Evolutionary conservation across 305 asterid species (phyloP).

Genomic region (Plantago rigida): DNA sequence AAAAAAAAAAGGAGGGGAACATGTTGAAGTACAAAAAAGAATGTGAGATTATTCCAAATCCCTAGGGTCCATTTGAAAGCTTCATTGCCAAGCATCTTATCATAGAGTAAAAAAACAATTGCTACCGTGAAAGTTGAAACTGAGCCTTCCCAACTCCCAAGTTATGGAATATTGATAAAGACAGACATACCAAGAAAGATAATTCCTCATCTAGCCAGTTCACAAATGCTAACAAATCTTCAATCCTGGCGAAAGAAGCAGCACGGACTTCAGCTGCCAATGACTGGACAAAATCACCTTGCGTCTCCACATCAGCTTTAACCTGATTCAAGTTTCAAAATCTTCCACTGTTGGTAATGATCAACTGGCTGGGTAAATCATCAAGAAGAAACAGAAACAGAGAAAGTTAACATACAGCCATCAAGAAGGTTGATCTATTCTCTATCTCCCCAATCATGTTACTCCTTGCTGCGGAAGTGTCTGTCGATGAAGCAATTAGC

Average conservation of each 20-base stretch:
- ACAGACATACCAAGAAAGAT: constrained; percentile 62
- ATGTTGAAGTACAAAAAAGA: background rate
- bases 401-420: constrained; percentile 59
- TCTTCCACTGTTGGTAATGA: constrained; percentile 22
- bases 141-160: background rate
- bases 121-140: background rate
- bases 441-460: constrained; percentile 98
- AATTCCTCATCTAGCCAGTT: constrained; percentile 97
- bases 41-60: no score
- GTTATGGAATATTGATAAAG: constrained; percentile 4
- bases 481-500: constrained; percentile 53
- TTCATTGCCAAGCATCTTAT: no score
- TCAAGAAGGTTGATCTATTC: constrained; percentile 75
- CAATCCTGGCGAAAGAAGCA: constrained; percentile 53
- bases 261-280: constrained; percentile 87
- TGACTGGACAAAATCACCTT: constrained; percentile 88
- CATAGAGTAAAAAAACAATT: no score
- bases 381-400: background rate
- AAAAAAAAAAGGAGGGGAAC: no score
- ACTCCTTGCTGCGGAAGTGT: constrained; percentile 68
- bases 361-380: constrained; percentile 6
- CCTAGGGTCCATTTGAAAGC: no score
- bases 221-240: constrained; percentile 77
- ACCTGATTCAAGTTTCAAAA: constrained; percentile 48
- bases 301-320: constrained; percentile 94